A percentile compares a stretch with the other conserved stretches of the same genome.
Conservation (phyloP, 495 filamentous ascomycete species). For the Chaetomidium leptoderma region DNA sequence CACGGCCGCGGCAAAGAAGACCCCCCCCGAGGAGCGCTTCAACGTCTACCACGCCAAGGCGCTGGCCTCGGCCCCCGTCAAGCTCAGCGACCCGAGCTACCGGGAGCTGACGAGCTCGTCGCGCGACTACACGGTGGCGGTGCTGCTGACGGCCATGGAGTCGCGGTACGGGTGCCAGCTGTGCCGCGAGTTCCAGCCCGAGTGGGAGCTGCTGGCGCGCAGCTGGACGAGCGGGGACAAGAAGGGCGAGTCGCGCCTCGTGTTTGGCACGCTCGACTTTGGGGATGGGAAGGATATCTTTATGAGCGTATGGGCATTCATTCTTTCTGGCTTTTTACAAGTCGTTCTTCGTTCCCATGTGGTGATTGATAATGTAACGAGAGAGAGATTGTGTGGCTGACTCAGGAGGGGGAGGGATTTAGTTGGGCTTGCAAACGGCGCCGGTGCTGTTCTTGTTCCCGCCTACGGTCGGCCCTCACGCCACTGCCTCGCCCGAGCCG, state of each 20-base stretch:
- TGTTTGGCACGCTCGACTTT: slow-evolving; percentile 90
- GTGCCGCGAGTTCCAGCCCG: slow-evolving; percentile 86
- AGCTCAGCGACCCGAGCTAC: slow-evolving; percentile 72
- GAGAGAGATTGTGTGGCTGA: background rate
- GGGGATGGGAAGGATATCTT: slow-evolving; percentile 78
- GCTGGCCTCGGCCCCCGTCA: slow-evolving; percentile 60
- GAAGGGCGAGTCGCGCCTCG: slow-evolving; percentile 61
- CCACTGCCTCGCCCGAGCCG: slow-evolving; percentile 64
- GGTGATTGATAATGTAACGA: too few relatives aligned
- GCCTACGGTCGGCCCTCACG: slow-evolving; percentile 79
- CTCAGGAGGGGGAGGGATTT: background rate
- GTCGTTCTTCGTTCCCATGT: too few relatives aligned
- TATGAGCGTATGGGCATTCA: slow-evolving; percentile 68
- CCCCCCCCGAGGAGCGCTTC: slow-evolving; percentile 55
- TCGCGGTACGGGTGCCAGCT: slow-evolving; percentile 78
- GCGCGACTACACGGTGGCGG: slow-evolving; percentile 75
- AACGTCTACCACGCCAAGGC: slow-evolving; percentile 62
- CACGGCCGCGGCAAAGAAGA: slow-evolving; percentile 48
- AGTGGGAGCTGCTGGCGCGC: slow-evolving; percentile 83
- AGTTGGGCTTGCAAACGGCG: slow-evolving; percentile 94
- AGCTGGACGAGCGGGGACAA: slow-evolving; percentile 85
- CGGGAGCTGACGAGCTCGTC: slow-evolving; percentile 68
- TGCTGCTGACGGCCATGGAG: slow-evolving; percentile 86
- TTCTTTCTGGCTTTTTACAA: too few relatives aligned
- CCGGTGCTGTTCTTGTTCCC: slow-evolving; percentile 85